Percentiles rank a stretch among this genome's conserved stretches.
Evolutionary conservation across 2,329 filamentous ascomycete genomes (phyloP).

Genomic region (Pyrenophora graminea): DNA sequence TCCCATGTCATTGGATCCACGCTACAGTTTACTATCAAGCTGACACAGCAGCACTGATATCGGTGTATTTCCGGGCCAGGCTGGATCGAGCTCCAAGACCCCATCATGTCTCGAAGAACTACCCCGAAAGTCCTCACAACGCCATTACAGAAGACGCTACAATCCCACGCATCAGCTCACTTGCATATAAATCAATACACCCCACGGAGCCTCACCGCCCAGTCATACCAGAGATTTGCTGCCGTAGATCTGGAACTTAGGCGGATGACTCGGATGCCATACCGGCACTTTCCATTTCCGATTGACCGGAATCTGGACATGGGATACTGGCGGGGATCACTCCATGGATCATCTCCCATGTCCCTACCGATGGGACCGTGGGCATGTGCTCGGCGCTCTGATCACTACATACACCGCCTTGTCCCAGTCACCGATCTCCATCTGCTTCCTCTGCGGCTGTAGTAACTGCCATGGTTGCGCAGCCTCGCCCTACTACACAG

Average conservation of each 20-base stretch:
- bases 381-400: background rate
- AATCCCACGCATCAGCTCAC: constrained; percentile 12
- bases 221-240: background rate
- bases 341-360: background rate
- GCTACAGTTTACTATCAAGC: background rate
- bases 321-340: background rate
- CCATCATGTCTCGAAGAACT: background rate
- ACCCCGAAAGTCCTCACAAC: background rate
- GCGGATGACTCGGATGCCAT: background rate
- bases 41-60: constrained; percentile 9
- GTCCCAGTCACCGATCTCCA: background rate
- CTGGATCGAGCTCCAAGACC: background rate
- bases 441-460: background rate
- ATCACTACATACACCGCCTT: constrained; percentile 1
- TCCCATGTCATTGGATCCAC: too few relatives aligned
- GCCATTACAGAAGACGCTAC: background rate
- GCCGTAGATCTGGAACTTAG: background rate
- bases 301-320: constrained; percentile 17
- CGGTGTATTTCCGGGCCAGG: background rate
- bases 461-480: background rate
- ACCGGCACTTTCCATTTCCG: background rate
- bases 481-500: background rate
- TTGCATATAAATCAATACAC: constrained; percentile 1
- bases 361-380: background rate
- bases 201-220: background rate